Conservation (phyloP, 495 filamentous ascomycete species). For the Halenospora varia region DNA sequence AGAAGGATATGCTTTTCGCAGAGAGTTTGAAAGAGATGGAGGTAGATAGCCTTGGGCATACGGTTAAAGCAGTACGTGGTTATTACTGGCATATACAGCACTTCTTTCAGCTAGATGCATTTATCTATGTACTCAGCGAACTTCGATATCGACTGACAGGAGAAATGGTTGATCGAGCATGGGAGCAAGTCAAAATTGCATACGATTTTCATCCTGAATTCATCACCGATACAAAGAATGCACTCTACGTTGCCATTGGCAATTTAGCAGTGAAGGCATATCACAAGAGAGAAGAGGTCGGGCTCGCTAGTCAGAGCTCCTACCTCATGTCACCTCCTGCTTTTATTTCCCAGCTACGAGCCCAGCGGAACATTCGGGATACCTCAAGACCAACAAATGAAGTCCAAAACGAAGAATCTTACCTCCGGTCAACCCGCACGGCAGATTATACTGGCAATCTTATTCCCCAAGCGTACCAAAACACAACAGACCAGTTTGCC, state of each 20-base stretch:
- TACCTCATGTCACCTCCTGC: constrained; percentile 7
- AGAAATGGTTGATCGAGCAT: constrained; percentile 46
- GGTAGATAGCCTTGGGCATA: constrained; percentile 38
- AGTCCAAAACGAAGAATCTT: background rate
- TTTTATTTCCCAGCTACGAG: constrained; percentile 16
- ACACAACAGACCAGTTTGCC: constrained; percentile 4
- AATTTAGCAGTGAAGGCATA: constrained; percentile 43
- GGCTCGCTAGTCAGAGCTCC: background rate
- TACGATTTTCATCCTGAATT: constrained; percentile 44
- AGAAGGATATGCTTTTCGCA: constrained; percentile 45
- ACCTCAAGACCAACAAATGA: background rate
- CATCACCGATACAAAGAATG: constrained; percentile 37
- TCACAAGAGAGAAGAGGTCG: constrained; percentile 35
- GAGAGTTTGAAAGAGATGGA: constrained; percentile 39
- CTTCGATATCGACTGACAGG: constrained; percentile 46
- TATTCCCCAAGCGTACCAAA: background rate
- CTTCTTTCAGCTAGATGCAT: constrained; percentile 49
- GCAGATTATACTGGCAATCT: background rate
- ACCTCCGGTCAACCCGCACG: background rate
- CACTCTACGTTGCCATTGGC: constrained; percentile 34
- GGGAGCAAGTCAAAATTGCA: constrained; percentile 36
- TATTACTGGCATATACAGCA: constrained; percentile 47
- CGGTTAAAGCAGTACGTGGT: constrained; percentile 30
- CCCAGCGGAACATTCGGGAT: constrained; percentile 18
- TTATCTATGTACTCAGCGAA: constrained; percentile 49